Percentiles rank a stretch among this genome's conserved stretches.
Evolutionary conservation across 2,329 filamentous ascomycete genomes (phyloP).

Genomic region (Atkinsonella texensis): DNA sequence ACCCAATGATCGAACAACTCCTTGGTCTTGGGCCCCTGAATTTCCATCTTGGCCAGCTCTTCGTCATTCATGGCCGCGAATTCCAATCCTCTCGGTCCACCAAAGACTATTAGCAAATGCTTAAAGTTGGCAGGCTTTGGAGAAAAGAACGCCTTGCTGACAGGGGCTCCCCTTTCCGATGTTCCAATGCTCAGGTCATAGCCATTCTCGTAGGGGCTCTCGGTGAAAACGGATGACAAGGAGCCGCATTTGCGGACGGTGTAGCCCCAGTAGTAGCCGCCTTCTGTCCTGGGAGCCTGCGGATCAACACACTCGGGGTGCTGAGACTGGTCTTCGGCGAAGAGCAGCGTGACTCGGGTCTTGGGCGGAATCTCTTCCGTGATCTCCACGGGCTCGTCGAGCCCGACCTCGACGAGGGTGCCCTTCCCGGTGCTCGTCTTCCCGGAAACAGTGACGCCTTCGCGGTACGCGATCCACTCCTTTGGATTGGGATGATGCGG

Average conservation of each 20-base stretch:
- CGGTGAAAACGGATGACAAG: conserved; percentile 65
- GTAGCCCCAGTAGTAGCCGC: conserved; percentile 83
- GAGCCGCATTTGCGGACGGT: conserved; percentile 52
- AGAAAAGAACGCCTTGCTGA: conserved; percentile 33
- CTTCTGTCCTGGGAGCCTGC: conserved; percentile 56
- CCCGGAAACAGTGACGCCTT: conserved; percentile 54
- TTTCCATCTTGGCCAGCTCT: conserved; percentile 44
- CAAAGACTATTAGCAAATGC: conserved; percentile 69
- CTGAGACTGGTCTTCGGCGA: conserved; percentile 30
- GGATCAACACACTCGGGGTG: conserved; percentile 52
- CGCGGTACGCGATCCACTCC: conserved; percentile 70
- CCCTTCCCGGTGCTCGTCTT: conserved; percentile 28
- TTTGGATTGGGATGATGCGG: conserved; percentile 67
- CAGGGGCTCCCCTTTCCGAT: conserved; percentile 57
- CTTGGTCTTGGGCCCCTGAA: conserved; percentile 50
- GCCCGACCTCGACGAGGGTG: conserved; percentile 47
- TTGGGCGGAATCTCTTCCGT: conserved; percentile 51
- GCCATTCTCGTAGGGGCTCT: conserved; percentile 60
- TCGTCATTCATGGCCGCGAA: conserved; percentile 54
- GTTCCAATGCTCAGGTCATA: conserved; percentile 79
- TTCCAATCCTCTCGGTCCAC: conserved; percentile 69
- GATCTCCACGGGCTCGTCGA: conserved; percentile 44
- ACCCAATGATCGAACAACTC: conserved; percentile 78
- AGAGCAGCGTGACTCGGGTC: conserved; percentile 62
- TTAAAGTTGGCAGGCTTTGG: conserved; percentile 39